Percentiles rank a stretch among this genome's conserved stretches.
phyloP scores from a whole-genome alignment of 1,284 basidiomycete species.

The Ceratobasidium sp. region DNA sequence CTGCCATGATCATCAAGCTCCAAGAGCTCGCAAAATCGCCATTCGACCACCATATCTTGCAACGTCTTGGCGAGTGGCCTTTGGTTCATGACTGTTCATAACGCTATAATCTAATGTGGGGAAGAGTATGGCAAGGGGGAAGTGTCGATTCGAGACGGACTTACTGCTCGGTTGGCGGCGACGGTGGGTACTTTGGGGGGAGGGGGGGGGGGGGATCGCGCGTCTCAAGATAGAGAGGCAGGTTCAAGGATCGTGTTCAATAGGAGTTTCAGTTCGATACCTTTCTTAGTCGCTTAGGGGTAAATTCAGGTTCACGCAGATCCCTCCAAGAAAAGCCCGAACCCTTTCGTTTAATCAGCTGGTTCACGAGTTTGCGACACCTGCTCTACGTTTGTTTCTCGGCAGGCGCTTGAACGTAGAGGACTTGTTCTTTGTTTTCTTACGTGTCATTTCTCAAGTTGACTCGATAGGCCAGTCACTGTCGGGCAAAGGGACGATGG shows the following conservation, averaged over 20 bases:
- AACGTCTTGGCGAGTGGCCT: constrained; percentile 10
- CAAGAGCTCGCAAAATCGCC: background rate
- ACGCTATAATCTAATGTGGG: background rate
- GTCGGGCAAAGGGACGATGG: too few species aligned
- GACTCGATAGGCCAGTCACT: too few species aligned
- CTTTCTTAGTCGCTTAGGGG: background rate
- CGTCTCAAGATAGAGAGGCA: constrained; percentile 21
- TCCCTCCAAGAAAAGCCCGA: constrained; percentile 30
- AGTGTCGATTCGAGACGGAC: constrained; percentile 22
- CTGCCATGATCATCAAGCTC: background rate
- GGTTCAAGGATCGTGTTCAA: background rate
- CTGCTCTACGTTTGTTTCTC: constrained; percentile 46
- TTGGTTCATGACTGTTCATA: background rate
- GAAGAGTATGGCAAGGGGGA: constrained; percentile 42
- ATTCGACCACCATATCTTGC: background rate
- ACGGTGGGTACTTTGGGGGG: constrained; percentile 31
- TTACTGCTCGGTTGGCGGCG: constrained; percentile 11
- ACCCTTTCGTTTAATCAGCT: constrained; percentile 44
- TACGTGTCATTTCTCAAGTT: too few species aligned
- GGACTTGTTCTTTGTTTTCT: too few species aligned
- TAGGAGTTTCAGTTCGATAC: background rate
- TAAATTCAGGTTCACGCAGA: constrained; percentile 36
- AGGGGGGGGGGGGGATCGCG: too few species aligned
- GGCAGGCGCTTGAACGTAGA: background rate
- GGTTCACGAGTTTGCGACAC: constrained; percentile 44